Evolutionary conservation across 2,329 filamentous ascomycete species (phyloP).

Genomic region (Penicillium oxalicum): DNA sequence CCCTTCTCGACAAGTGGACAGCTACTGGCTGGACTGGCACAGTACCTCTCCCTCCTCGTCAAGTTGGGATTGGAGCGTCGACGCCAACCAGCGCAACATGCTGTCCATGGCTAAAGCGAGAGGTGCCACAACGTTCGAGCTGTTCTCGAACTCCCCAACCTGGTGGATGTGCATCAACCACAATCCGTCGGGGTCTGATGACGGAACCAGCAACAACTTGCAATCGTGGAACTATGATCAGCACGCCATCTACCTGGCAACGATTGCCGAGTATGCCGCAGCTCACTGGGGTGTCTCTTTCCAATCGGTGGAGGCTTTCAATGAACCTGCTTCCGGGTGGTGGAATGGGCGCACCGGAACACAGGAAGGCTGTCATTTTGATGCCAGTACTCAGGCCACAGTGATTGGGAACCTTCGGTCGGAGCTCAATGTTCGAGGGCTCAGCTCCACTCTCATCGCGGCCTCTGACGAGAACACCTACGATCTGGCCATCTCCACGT

Average conservation of each 20-base stretch:
- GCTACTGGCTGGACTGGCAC: conserved; percentile 9
- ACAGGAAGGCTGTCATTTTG: conserved; percentile 10
- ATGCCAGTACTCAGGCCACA: conserved; percentile 5
- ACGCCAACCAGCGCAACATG: conserved; percentile 11
- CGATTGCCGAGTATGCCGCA: conserved; percentile 8
- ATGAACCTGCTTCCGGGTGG: conserved; percentile 9
- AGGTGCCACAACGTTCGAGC: conserved; percentile 10
- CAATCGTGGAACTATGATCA: conserved; percentile 11
- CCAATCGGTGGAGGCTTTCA: conserved; percentile 10
- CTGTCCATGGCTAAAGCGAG: conserved; percentile 7
- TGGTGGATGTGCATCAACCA: conserved; percentile 12
- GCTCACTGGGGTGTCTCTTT: conserved; percentile 10
- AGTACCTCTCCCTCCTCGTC: conserved; percentile 8
- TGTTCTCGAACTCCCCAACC: conserved; percentile 12
- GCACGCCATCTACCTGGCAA: conserved; percentile 10
- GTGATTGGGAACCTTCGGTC: conserved; percentile 6
- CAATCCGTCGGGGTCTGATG: conserved; percentile 8
- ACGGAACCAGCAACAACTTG: conserved; percentile 8
- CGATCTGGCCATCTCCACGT: conserved; percentile 5
- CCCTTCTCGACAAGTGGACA: conserved; percentile 7
- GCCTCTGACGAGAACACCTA: conserved; percentile 10
- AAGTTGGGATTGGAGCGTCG: conserved; percentile 12
- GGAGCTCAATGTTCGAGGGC: conserved; percentile 4
- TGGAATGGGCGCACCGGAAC: conserved; percentile 7
- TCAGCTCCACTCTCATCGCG: conserved; percentile 8